Percentiles rank a stretch among this genome's conserved stretches.
phyloP scores from a whole-genome alignment of 495 filamentous ascomycete species.

The Talaromyces adpressus region DNA sequence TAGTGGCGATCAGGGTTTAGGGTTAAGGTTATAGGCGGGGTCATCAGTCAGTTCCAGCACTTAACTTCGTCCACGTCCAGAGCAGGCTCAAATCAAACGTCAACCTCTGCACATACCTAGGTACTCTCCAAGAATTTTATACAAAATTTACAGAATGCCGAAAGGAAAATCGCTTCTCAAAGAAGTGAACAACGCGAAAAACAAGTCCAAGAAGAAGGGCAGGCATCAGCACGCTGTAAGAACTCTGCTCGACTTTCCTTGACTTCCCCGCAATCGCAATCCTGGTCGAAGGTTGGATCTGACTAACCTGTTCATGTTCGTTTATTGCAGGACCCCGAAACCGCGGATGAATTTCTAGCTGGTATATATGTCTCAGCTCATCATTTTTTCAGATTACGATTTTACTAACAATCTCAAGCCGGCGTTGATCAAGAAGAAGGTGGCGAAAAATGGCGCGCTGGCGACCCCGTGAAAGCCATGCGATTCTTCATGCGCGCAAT shows the following conservation, averaged over 20 bases:
- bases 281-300: background rate
- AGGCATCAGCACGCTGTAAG: constrained; percentile 14
- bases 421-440: constrained; percentile 62
- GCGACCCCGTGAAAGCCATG: constrained; percentile 60
- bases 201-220: constrained; percentile 36
- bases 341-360: constrained; percentile 56
- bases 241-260: background rate
- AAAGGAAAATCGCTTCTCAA: constrained; percentile 47
- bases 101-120: no score
- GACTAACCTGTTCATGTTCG: background rate
- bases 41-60: no score
- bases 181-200: constrained; percentile 24
- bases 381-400: background rate
- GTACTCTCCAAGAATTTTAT: background rate
- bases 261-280: background rate
- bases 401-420: constrained; percentile 26
- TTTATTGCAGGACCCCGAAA: constrained; percentile 39
- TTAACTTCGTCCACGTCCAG: no score
- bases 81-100: no score
- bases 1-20: no score
- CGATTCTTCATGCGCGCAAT: constrained; percentile 64
- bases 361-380: constrained; percentile 26
- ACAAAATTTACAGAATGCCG: constrained; percentile 29
- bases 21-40: no score
- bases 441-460: constrained; percentile 68